Evolutionary conservation across 2,329 filamentous ascomycete genomes (phyloP), one percentile per base, ranked within the genome.

Genomic region (Venturia carpophila): DNA sequence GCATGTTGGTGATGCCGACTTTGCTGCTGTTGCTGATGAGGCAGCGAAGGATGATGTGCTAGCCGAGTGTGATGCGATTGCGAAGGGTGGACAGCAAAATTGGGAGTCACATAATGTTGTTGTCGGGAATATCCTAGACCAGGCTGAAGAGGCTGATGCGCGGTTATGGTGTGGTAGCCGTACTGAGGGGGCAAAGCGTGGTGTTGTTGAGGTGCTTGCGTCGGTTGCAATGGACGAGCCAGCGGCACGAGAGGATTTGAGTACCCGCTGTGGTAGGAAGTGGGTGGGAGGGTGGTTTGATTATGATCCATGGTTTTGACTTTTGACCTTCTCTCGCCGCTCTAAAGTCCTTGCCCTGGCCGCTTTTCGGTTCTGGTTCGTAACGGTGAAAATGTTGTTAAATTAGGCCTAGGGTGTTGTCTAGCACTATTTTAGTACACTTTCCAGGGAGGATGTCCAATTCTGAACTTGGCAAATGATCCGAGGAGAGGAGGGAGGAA

Each of bases 41-140:
- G 30, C 3, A 1, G 52, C 17, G 52, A 52, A 52, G 47, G 30
- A 37, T 39, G 52, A 11, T n/a, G 52, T n/a, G 52, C 52, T n/a
- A 58, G 15, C 17, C 21, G 24, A 11, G 37, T 4, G 37, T n/a
- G 60, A 61, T 27, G 37, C 7, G 60, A 21, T 17, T 45, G 37
- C 21, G 39, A 27, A 42, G 60, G n/a, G n/a, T 61, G 60, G 15
- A n/a, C 21, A 19, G 37, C 39, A 61, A 42, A 43, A 42, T 19
- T 45, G 21, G 60, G 37, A 43, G 60, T 37, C 15, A 61, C 24
- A n/a, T 61, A 61, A 61, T 61, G 60, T n/a, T 61, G 60, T 34
- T 61, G 60, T 15, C 6, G 60, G 15, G 39, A 9, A 61, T 61
- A 58, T 58, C 24, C 27, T 34, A 58, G 10, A 30, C 27, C 30